phyloP scores from a whole-genome alignment of 768 basidiomycete genomes.

The Trametes elegans region DNA sequence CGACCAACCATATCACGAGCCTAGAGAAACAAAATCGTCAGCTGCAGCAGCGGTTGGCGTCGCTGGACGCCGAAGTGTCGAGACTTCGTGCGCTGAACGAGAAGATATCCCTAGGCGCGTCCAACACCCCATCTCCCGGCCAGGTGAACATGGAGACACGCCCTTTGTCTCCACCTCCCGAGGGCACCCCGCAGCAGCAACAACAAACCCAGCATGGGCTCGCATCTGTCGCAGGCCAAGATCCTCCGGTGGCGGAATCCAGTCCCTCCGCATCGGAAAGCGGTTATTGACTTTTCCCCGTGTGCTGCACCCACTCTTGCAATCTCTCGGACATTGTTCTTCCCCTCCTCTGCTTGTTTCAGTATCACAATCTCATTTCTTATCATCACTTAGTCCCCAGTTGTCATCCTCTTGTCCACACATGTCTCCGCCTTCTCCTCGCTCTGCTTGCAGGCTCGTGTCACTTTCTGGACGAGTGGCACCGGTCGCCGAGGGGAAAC shows the following conservation, averaged over 20 bases:
- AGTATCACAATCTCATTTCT: constrained; percentile 20
- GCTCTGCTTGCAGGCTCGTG: constrained; percentile 25
- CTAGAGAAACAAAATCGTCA: constrained; percentile 73
- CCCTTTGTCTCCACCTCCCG: constrained; percentile 66
- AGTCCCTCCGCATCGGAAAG: constrained; percentile 38
- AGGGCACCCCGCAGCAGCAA: constrained; percentile 35
- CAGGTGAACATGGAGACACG: constrained; percentile 42
- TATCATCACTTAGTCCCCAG: constrained; percentile 22
- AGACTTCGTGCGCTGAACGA: constrained; percentile 77
- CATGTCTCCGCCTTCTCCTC: constrained; percentile 34
- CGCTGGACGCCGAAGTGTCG: constrained; percentile 66
- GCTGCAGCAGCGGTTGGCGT: constrained; percentile 63
- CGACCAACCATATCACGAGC: constrained; percentile 73
- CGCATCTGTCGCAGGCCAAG: constrained; percentile 56
- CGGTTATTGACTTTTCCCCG: constrained; percentile 29
- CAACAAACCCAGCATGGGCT: constrained; percentile 39
- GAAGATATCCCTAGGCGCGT: constrained; percentile 71
- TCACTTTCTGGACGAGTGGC: constrained; percentile 15
- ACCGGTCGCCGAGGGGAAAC: constrained; percentile 3
- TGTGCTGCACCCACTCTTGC: constrained; percentile 4
- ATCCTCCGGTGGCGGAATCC: constrained; percentile 62
- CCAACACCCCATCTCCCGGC: constrained; percentile 56
- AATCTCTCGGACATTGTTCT: constrained; percentile 21
- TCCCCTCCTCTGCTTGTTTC: constrained; percentile 13
- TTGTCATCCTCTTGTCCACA: constrained; percentile 29